phyloP scores from a whole-genome alignment of 2,329 filamentous ascomycete species.

The Trichophaea hybrida region DNA sequence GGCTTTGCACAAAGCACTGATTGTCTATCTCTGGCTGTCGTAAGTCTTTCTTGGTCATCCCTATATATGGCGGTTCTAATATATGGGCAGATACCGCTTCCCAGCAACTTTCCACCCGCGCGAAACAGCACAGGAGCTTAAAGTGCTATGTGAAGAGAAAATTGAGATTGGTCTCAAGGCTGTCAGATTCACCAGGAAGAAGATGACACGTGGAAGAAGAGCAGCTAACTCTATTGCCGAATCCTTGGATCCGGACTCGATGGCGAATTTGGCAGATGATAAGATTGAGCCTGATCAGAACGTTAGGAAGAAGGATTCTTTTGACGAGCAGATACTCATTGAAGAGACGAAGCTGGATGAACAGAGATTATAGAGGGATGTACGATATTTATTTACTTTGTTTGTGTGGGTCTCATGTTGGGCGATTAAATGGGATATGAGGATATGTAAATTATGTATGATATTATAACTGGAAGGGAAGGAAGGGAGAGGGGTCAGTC shows the following conservation, averaged over 20 bases:
- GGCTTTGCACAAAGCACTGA: conserved; percentile 62
- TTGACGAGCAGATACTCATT: too few species aligned
- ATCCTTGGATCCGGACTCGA: not conserved
- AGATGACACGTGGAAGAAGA: not conserved
- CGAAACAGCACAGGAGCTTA: conserved; percentile 20
- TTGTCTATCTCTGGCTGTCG: conserved; percentile 73
- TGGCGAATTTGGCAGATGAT: not conserved
- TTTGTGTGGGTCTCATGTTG: too few species aligned
- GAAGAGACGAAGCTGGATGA: too few species aligned
- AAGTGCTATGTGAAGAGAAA: conserved; percentile 12
- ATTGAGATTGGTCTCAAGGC: conserved; percentile 13
- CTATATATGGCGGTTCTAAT: not conserved
- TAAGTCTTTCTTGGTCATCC: conserved; percentile 8
- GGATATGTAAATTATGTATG: too few species aligned
- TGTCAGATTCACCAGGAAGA: conserved; percentile 8
- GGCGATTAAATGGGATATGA: too few species aligned
- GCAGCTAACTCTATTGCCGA: not conserved
- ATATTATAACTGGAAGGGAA: too few species aligned
- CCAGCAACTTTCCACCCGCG: conserved; percentile 15
- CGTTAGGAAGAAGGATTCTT: too few species aligned
- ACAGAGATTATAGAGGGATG: too few species aligned
- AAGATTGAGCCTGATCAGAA: not conserved
- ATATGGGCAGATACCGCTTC: conserved; percentile 18
- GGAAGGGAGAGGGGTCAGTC: too few species aligned
- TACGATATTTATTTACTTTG: too few species aligned